These are phyloP conservation scores for Phytophthora podocarpi DNA, from an alignment of 352 stramenopile genomes.

Conservation along the genomic window DNA sequence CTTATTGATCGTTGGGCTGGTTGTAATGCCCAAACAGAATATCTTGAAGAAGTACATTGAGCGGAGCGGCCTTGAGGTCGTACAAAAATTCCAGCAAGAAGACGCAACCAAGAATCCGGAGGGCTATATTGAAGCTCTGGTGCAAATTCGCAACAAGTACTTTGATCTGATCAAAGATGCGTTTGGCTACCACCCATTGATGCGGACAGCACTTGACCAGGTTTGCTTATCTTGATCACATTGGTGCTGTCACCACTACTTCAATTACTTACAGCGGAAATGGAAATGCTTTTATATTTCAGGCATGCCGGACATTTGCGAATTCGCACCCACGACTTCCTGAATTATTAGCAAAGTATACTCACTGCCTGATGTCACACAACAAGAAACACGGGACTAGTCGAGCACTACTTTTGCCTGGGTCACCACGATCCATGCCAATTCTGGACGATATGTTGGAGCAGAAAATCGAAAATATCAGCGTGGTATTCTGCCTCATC, in stretches of 20 bases:
- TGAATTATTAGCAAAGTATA: slow-evolving; percentile 85
- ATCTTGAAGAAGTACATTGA: slow-evolving; percentile 90
- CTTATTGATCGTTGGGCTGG: slow-evolving; percentile 13
- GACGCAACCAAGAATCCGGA: slow-evolving; percentile 83
- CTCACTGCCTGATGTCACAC: slow-evolving; percentile 84
- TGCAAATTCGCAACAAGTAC: slow-evolving; percentile 85
- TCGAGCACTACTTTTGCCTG: slow-evolving; percentile 27
- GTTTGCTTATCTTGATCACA: slow-evolving; percentile 29
- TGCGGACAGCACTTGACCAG: slow-evolving; percentile 84
- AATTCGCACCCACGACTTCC: slow-evolving; percentile 82
- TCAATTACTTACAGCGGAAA: neutral
- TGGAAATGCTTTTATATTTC: neutral
- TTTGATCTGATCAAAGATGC: slow-evolving; percentile 86
- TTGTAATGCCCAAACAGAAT: slow-evolving; percentile 52
- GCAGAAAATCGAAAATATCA: slow-evolving; percentile 82
- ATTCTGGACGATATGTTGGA: slow-evolving; percentile 66
- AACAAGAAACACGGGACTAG: slow-evolving; percentile 47
- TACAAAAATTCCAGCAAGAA: slow-evolving; percentile 80
- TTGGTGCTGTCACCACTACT: neutral
- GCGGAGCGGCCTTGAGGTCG: slow-evolving; percentile 73
- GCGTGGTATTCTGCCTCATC: slow-evolving; percentile 88
- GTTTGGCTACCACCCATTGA: slow-evolving; percentile 82
- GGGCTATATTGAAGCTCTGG: slow-evolving; percentile 84
- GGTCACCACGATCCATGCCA: slow-evolving; percentile 24
- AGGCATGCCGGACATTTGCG: slow-evolving; percentile 85